These are phyloP conservation scores for Petrea volubilis DNA, from an alignment of 257 asterid genomes.

Conservation along the genomic window DNA sequence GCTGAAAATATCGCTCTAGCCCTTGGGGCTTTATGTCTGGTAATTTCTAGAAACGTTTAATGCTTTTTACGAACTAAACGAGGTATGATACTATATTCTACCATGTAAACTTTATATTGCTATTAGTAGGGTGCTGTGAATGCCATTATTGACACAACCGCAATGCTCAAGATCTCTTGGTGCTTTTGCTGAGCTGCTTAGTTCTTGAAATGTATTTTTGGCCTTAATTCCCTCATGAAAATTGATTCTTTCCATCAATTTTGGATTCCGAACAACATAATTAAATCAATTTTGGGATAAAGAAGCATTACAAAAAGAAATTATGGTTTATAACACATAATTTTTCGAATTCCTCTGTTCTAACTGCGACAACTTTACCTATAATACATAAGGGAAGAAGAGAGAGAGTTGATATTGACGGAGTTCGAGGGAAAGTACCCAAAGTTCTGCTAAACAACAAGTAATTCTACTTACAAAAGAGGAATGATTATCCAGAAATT, in stretches of 20 bases:
- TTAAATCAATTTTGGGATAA: background rate
- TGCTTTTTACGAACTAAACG: constrained; percentile 8
- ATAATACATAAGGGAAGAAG: background rate
- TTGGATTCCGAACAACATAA: background rate
- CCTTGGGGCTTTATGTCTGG: constrained; percentile 88
- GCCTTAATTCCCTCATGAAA: background rate
- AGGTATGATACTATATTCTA: background rate
- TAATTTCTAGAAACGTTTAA: constrained; percentile 26
- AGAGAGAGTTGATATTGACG: background rate
- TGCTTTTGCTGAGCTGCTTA: constrained; percentile 8
- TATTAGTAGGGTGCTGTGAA: background rate
- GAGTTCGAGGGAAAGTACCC: background rate
- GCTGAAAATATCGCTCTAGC: constrained; percentile 92
- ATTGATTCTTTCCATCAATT: background rate
- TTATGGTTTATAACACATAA: background rate
- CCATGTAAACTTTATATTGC: background rate
- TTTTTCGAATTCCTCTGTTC: background rate
- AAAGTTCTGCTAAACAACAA: background rate
- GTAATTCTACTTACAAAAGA: background rate
- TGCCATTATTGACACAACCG: too few relatives aligned
- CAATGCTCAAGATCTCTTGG: background rate
- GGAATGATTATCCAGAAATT: background rate
- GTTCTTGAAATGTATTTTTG: background rate
- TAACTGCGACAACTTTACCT: background rate
- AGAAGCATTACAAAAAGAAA: background rate